Evolutionary conservation across 352 stramenopile species (phyloP).

Genomic region (Pythium sp.): DNA sequence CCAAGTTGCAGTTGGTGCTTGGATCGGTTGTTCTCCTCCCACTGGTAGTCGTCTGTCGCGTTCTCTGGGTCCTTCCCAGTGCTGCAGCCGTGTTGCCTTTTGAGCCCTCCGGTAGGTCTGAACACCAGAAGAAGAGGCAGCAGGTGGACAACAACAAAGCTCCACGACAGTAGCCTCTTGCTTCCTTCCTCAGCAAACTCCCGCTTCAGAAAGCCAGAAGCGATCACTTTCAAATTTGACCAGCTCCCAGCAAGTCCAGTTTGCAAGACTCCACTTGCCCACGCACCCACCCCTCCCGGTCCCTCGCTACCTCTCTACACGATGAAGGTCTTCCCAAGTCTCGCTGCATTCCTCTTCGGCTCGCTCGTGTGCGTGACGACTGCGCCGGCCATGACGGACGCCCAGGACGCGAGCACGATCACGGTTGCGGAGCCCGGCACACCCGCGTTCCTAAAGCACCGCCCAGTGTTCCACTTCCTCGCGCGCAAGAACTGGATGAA

Average conservation of each 20-base stretch:
- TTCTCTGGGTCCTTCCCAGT: background rate
- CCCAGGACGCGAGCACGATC: constrained; percentile 21
- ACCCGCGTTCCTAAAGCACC: constrained; percentile 50
- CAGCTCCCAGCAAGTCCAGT: constrained; percentile 6
- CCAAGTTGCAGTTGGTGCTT: constrained; percentile 16
- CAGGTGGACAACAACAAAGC: background rate
- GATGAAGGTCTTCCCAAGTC: constrained; percentile 28
- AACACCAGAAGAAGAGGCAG: background rate
- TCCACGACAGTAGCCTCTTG: background rate
- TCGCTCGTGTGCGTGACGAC: constrained; percentile 9
- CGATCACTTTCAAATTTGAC: constrained; percentile 11
- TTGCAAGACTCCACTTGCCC: background rate
- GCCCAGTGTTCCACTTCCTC: constrained; percentile 58
- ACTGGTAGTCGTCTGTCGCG: background rate
- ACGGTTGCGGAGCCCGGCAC: constrained; percentile 28
- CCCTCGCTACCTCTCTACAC: background rate
- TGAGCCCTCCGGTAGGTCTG: background rate
- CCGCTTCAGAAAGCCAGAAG: background rate
- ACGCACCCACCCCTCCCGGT: background rate
- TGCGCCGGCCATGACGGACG: background rate
- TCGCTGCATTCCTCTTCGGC: constrained; percentile 21
- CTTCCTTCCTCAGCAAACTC: background rate
- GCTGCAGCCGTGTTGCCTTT: background rate
- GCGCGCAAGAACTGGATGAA: constrained; percentile 82
- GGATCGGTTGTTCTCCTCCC: background rate